Base-by-base conservation (phyloP, 2,329 filamentous ascomycete genomes). In the Pseudogymnoascus sp. region DNA sequence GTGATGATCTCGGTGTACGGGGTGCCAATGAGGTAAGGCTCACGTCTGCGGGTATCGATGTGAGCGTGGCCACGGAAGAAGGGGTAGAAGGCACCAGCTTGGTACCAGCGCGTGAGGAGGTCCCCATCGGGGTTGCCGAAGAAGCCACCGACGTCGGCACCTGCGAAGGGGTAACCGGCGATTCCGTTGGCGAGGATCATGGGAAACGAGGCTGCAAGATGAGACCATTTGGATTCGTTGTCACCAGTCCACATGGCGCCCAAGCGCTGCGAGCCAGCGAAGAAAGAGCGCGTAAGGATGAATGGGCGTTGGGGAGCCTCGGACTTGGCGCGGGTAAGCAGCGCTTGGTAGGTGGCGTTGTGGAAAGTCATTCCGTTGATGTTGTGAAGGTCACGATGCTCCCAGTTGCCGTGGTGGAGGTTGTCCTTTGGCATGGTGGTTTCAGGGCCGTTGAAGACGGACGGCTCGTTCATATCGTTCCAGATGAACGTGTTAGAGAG, bases 391-490 rank as follows among this genome's bases (percentile, higher is more conserved):
- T 99, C 94, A 65, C 94, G 89, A 73, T 99, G 94, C 75, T 99
- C 94, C 94, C 94, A 99, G 71, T 88, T 85, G 60, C 85, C 92
- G 70, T 89, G 78, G 73, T 99, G 94, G 31, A 99, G 76, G 73
- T 99, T 99, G 78, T 99, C 94, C 76, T 97, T 97, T 65, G 94
- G 94, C 92, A 97, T 97, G 4, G 93, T 97, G 2, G 92, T 96
- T 75, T 99, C 94, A 0, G 94, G 94, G 0, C 94, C 94, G 73
- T 97, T 97, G 80, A 99, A 99, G 1, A 99, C 94, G 0, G 94
- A 97, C 0, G 94, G 94, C 77, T 99, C 94, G 72, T 97, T 97
- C 94, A 99, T 99, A 74, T 99, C 94, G 74, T 99, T 99, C 94
- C 94, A 99, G 69, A 99, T 85, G 75, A 91, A 97, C 0, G 90